phyloP scores from a whole-genome alignment of 2,329 filamentous ascomycete genomes.

The Colletotrichum brevisporum region DNA sequence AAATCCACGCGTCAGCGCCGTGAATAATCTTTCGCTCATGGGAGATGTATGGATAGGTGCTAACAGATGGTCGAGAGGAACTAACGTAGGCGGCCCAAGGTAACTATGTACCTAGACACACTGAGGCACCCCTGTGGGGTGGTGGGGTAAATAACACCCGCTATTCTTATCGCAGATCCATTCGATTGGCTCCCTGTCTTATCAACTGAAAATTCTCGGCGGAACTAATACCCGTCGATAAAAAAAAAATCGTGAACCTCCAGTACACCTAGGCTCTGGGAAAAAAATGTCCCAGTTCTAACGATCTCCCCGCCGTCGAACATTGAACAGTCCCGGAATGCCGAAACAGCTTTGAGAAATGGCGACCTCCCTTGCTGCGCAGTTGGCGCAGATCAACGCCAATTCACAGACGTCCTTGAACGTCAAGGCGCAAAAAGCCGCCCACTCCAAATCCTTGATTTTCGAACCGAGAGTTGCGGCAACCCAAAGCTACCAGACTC shows the following conservation, averaged over 20 bases:
- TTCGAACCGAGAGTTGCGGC: constrained; percentile 90
- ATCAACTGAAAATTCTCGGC: constrained; percentile 42
- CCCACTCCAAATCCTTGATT: constrained; percentile 94
- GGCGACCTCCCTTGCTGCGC: constrained; percentile 90
- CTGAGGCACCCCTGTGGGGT: not conserved
- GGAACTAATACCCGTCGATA: constrained; percentile 45
- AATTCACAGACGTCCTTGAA: constrained; percentile 93
- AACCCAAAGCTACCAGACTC: constrained; percentile 89
- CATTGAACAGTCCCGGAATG: constrained; percentile 40
- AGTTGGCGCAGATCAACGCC: constrained; percentile 92
- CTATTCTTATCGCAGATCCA: constrained; percentile 17
- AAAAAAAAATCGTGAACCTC: constrained; percentile 45
- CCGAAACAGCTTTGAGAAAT: constrained; percentile 61
- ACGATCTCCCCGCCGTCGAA: constrained; percentile 38
- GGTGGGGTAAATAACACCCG: constrained; percentile 16
- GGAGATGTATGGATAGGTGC: too few species aligned
- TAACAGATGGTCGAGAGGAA: too few species aligned
- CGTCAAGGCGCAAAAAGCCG: constrained; percentile 90
- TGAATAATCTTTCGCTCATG: too few species aligned
- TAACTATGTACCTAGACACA: too few species aligned
- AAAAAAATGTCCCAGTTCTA: constrained; percentile 24
- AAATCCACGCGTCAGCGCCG: too few species aligned
- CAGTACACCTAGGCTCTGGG: constrained; percentile 32
- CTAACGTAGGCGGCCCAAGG: too few species aligned
- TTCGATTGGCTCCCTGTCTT: constrained; percentile 43